Percentiles rank a stretch among this genome's conserved stretches.
These are phyloP conservation scores for Rheum nobile DNA, from an alignment of 148 eudicot species.

Conservation along the genomic window DNA sequence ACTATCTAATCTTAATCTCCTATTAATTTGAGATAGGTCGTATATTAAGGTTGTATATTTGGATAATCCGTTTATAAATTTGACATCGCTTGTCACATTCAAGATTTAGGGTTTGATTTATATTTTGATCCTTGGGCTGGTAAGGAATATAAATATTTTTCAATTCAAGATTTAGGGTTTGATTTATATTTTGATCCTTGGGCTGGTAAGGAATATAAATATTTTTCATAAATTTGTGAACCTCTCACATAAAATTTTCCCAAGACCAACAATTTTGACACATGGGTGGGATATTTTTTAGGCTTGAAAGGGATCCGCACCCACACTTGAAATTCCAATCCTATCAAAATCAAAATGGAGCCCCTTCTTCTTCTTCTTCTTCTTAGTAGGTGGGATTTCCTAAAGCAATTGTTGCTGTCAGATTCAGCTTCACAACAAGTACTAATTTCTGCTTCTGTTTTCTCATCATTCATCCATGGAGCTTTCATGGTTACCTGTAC, in stretches of 20 bases:
- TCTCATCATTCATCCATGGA: background rate
- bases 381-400: background rate
- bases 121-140: too few relatives aligned
- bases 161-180: too few relatives aligned
- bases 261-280: background rate
- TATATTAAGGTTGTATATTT: too few relatives aligned
- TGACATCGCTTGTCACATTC: too few relatives aligned
- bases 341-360: background rate
- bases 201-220: too few relatives aligned
- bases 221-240: background rate
- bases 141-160: too few relatives aligned
- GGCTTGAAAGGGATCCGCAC: background rate
- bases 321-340: background rate
- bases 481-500: background rate
- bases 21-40: too few relatives aligned
- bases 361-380: background rate
- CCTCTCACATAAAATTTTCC: background rate
- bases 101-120: too few relatives aligned
- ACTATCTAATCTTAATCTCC: too few relatives aligned
- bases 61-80: too few relatives aligned
- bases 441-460: background rate
- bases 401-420: background rate
- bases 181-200: too few relatives aligned
- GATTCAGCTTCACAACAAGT: background rate
- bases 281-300: background rate